Conservation (phyloP, 768 basidiomycete species). For the Coprinopsis strossmayeri region DNA sequence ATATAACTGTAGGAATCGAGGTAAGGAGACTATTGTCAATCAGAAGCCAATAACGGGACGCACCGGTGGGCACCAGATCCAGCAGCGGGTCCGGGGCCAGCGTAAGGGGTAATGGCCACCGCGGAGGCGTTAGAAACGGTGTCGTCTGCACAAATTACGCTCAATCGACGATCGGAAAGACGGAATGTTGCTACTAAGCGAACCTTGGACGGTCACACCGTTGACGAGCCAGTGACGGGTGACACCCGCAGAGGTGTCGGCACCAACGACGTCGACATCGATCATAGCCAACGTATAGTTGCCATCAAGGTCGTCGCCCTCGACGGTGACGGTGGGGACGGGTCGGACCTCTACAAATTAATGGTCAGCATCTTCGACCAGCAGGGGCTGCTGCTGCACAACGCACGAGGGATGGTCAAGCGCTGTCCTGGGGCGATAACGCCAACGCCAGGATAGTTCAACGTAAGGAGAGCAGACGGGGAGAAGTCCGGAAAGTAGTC, state of each 20-base stretch:
- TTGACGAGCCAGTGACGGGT: slow-evolving; percentile 83
- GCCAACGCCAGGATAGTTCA: slow-evolving; percentile 48
- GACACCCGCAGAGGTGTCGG: slow-evolving; percentile 48
- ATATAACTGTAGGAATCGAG: slow-evolving; percentile 53
- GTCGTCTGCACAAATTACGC: slow-evolving; percentile 19
- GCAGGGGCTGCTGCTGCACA: no score
- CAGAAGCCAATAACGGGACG: slow-evolving; percentile 2
- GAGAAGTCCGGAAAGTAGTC: slow-evolving; percentile 51
- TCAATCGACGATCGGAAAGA: neutral
- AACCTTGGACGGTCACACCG: slow-evolving; percentile 44
- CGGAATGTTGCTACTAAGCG: neutral
- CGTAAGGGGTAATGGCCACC: slow-evolving; percentile 54
- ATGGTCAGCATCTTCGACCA: no score
- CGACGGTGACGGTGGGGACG: slow-evolving; percentile 42
- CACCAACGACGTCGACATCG: slow-evolving; percentile 65
- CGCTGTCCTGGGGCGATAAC: slow-evolving; percentile 50
- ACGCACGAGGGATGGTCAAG: slow-evolving; percentile 52
- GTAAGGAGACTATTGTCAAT: neutral
- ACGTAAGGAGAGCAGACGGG: slow-evolving; percentile 50
- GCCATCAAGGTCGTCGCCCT: slow-evolving; percentile 35
- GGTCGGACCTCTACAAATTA: slow-evolving; percentile 44
- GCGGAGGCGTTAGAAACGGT: slow-evolving; percentile 38
- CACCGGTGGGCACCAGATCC: slow-evolving; percentile 75
- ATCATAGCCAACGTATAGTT: slow-evolving; percentile 69
- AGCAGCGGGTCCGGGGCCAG: slow-evolving; percentile 61